Evolutionary conservation across 106 monocot genomes (phyloP).

Genomic region (Agapanthus africanus): DNA sequence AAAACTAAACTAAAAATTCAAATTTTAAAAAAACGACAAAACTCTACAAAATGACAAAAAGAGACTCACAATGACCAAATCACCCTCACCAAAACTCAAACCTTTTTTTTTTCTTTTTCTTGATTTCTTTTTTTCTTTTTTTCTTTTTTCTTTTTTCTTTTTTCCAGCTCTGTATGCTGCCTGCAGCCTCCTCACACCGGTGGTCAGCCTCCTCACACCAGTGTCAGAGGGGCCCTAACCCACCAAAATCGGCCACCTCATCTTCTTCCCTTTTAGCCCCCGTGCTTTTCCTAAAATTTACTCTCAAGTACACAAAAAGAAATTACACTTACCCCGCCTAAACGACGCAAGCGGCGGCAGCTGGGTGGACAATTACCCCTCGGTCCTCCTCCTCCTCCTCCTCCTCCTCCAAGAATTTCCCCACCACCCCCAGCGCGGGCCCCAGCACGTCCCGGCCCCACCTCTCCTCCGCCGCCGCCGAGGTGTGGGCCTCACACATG

Average conservation of each 20-base stretch:
- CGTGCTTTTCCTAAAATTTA: neutral
- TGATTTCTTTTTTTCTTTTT: neutral
- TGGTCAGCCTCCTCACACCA: slow-evolving; percentile 1
- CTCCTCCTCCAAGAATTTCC: slow-evolving; percentile 19
- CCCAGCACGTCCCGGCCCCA: slow-evolving; percentile 57
- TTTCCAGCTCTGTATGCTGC: neutral
- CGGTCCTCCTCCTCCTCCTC: neutral
- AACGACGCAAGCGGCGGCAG: neutral
- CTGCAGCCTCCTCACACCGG: too few species aligned
- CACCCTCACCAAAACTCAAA: neutral
- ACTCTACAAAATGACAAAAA: neutral
- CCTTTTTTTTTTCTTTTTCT: neutral
- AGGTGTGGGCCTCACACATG: slow-evolving; percentile 17
- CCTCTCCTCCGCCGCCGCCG: slow-evolving; percentile 13
- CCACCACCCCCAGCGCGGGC: slow-evolving; percentile 26
- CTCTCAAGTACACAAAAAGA: neutral
- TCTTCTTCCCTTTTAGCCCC: neutral
- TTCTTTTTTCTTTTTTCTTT: too few species aligned
- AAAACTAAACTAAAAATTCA: neutral
- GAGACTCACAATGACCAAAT: neutral
- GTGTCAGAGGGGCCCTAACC: slow-evolving; percentile 12
- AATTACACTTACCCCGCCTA: neutral
- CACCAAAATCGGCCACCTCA: slow-evolving; percentile 22
- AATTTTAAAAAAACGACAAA: neutral
- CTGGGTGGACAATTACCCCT: neutral